phyloP scores from a whole-genome alignment of 2,329 filamentous ascomycete species.

The Microcyclospora pomicola region DNA sequence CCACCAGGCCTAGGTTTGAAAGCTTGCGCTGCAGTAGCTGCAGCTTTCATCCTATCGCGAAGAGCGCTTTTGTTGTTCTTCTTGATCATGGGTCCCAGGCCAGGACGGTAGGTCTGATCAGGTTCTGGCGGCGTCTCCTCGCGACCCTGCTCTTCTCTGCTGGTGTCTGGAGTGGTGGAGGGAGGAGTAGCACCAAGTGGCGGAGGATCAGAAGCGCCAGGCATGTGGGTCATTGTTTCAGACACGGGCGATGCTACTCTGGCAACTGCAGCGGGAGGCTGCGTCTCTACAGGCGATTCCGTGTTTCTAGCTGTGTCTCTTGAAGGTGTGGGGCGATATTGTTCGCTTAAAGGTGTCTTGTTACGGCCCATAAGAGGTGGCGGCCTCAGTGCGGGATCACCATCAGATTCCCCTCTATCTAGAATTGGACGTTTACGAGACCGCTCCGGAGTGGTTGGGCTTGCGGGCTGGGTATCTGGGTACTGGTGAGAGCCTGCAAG shows the following conservation, averaged over 20 bases:
- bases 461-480: neutral
- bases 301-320: neutral
- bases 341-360: neutral
- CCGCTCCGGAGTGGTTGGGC: slow-evolving; percentile 1
- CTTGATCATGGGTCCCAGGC: slow-evolving; percentile 82
- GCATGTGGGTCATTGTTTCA: neutral
- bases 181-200: slow-evolving; percentile 4
- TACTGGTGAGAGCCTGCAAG: no score
- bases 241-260: no score
- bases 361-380: neutral
- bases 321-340: neutral
- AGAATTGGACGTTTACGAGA: neutral
- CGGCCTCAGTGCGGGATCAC: neutral
- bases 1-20: slow-evolving; percentile 86
- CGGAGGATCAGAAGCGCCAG: slow-evolving; percentile 3
- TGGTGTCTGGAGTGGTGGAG: slow-evolving; percentile 5
- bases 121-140: slow-evolving; percentile 13
- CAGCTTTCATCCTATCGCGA: slow-evolving; percentile 63
- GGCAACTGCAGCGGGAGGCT: no score
- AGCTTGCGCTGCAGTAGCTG: slow-evolving; percentile 54
- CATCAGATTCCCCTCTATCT: neutral
- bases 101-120: slow-evolving; percentile 51
- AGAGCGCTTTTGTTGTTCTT: slow-evolving; percentile 66
- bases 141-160: slow-evolving; percentile 8
- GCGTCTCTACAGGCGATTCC: no score